Evolutionary conservation across 2,329 filamentous ascomycete species (phyloP).

Genomic region (Drechslera avenae): DNA sequence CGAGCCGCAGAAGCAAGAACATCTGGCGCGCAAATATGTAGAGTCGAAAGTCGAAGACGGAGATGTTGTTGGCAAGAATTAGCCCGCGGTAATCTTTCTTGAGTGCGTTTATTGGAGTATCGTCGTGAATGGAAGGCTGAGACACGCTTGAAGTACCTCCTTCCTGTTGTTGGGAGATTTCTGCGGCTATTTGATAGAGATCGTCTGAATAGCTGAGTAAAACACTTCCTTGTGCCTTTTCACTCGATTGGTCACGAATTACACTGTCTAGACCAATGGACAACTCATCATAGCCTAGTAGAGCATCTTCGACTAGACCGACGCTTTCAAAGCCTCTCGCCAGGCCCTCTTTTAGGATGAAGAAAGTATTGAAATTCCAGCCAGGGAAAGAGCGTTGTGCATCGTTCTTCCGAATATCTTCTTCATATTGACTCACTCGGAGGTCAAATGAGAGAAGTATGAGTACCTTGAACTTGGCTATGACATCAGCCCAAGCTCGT

Average conservation of each 20-base stretch:
- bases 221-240: slow-evolving; percentile 71
- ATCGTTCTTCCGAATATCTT: slow-evolving; percentile 94
- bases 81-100: slow-evolving; percentile 86
- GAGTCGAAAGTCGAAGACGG: slow-evolving; percentile 90
- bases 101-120: slow-evolving; percentile 45
- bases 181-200: slow-evolving; percentile 59
- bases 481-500: slow-evolving; percentile 80
- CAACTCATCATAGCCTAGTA: slow-evolving; percentile 94
- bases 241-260: slow-evolving; percentile 71
- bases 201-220: slow-evolving; percentile 77
- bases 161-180: slow-evolving; percentile 27
- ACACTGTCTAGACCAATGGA: slow-evolving; percentile 84
- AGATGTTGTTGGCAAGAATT: slow-evolving; percentile 93
- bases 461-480: slow-evolving; percentile 82
- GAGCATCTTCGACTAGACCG: slow-evolving; percentile 90
- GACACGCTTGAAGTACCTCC: slow-evolving; percentile 8
- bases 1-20: slow-evolving; percentile 77
- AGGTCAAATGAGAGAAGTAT: slow-evolving; percentile 90
- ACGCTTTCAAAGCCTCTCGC: slow-evolving; percentile 95
- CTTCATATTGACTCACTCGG: slow-evolving; percentile 91
- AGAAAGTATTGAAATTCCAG: slow-evolving; percentile 99
- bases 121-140: slow-evolving; percentile 33
- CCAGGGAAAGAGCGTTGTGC: slow-evolving; percentile 83
- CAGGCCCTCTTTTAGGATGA: slow-evolving; percentile 93
- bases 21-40: slow-evolving; percentile 94